Base-by-base conservation (phyloP, 768 basidiomycete species). In the Lactifluus piperatus region DNA sequence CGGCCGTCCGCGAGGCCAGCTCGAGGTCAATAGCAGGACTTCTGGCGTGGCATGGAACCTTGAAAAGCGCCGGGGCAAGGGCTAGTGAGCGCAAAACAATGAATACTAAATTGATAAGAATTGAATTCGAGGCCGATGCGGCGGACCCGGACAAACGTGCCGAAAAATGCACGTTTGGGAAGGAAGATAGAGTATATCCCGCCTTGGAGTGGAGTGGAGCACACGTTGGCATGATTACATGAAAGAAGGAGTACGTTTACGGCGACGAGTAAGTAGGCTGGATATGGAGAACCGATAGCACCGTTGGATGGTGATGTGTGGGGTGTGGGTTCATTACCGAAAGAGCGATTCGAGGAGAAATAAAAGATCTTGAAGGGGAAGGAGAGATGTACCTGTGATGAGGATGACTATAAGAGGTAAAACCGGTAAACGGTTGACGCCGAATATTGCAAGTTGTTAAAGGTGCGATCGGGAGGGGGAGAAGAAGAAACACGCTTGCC, bases 41-140 rank as follows among this genome's bases (percentile, higher is more conserved):
- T 55, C 45, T 26, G 48, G 34, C 48, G 26, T 24, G 56, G n/a
- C 48, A 57, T 22, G 56, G 56, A 49, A 57, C 37, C 18, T 43
- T 3, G 5, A 53, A 39, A 39, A 20, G 27, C 41, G 41, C 41
- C 27, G 6, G 14, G 9, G 11, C n/a, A 3, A 24, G 29, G 10
- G n/a, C n/a, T 32, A 13, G 37, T 27, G 41, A 52, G 39, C 16
- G 10, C 27, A 53, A 20, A 30, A 4, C 26, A 30, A 14, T 20
- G n/a, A n/a, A 48, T 29, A 24, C 24, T 37, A 24, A 29, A 50
- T 43, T 39, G 56, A 57, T 49, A 56, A 49, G 47, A 39, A 32
- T 49, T 32, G 2, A 5, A 18, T 8, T 26, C 37, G 16, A 22
- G 43, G 10, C 22, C 43, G 43, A 24, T 11, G 43, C 43, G 16